Base-by-base conservation (phyloP, 1,284 basidiomycete species). In the Ustilago xerochloae region DNA sequence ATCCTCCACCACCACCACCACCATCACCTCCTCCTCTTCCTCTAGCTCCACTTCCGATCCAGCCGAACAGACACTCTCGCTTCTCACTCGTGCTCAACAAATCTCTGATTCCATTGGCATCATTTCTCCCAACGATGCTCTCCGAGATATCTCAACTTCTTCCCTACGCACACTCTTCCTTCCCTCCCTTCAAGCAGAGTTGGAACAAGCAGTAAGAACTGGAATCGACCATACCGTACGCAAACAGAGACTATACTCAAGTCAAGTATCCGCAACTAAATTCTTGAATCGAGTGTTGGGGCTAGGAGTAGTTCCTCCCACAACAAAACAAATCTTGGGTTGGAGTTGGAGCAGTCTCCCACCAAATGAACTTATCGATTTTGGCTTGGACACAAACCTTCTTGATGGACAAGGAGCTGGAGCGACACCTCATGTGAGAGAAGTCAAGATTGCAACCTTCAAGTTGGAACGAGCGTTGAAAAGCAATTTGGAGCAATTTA, bases 391-490 rank as follows among this genome's bases (percentile, higher is more conserved):
- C 35, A 24, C 41, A 18, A 39, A 28, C 9, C 3, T 46, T 30
- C 8, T 57, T 1, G 9, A 3, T 8, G 28, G 28, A 4, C 33
- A 49, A 58, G 46, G 45, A 9, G 45, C 33, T 8, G 55, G 41
- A 6, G 30, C 18, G 3, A 6, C 32, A 22, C 63, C 67, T 15
- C 63, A 67, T 35, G 35, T 46, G 10, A 70, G 81, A 16, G 68
- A 75, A 41, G 59, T 75, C 59, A 84, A 83, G 56, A 81, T 84
- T 46, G 74, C 78, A 0, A 39, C 64, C 22, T 76, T 80, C 55
- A 72, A 77, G 28, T 59, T 81, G 3, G 81, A 83, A 47, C 63
- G 76, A 9, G 59, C 67, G 20, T 53, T 83, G 13, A 69, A 62
- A 50, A 28, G 18, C 16, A 65, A 69, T 13, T 66, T 83, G 20